Evolutionary conservation across 2,329 filamentous ascomycete species (phyloP), one percentile per base, ranked within the genome.

Genomic region (Calonectria pseudoreteaudii): DNA sequence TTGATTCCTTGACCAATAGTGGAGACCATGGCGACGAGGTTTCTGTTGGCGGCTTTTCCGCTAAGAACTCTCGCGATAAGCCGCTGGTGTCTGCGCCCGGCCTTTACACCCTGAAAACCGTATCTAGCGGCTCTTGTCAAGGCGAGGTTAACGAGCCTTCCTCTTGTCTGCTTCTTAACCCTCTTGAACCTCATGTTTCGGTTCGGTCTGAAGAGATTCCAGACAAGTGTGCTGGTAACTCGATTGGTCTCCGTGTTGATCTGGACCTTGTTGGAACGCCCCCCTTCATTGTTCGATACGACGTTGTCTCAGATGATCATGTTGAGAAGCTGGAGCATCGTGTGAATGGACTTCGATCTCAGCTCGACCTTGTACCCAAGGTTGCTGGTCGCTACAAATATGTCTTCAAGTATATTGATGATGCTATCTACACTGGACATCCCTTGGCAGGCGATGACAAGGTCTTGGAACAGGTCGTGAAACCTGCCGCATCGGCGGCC

Each of bases 181-280:
- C 97, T 7, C 93, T 97, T 0, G 93, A 98, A 84, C 97, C 97
- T 13, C 91, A 93, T 70, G 84, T 99, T 72, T 88, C 91, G 6
- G 87, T 99, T 65, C 90, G 90, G 38, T 89, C 92, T 9, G 94
- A 98, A 79, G 93, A 95, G 75, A 95, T 99, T 53, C 94, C 95
- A 67, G 97, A 99, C 84, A 98, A 97, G 82, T 99, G 97, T 83
- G 96, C 96, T 44, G 95, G 96, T 62, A 98, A 95, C 81, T 95
- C 97, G 0, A 94, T 99, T 75, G 97, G 97, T 50, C 90, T 99
- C 69, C 91, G 94, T 14, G 94, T 99, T 52, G 94, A 97, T 80
- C 87, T 99, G 65, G 95, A 98, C 82, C 89, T 99, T 49, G 94
- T 96, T 34, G 97, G 97, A 74, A 98, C 95, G 0, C 96, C 97